These are phyloP conservation scores for Solidago caesia DNA, from an alignment of 129 eudicot genomes.

Conservation along the genomic window DNA sequence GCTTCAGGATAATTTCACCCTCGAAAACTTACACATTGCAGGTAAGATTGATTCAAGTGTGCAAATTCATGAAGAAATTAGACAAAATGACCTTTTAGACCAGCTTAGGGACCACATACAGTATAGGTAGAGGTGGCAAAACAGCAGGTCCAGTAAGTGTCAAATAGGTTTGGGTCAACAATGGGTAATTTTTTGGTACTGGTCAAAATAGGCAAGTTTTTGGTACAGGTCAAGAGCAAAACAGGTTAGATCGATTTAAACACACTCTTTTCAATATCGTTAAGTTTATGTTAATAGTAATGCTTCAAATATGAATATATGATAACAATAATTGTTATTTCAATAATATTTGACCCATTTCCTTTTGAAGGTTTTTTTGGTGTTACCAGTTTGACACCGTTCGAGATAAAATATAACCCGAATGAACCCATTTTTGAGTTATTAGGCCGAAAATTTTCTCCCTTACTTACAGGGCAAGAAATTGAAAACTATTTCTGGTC, in stretches of 20 bases:
- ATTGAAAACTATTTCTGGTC: not conserved
- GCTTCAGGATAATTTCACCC: conserved; percentile 95
- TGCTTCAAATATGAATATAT: not conserved
- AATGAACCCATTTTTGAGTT: not conserved
- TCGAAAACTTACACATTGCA: conserved; percentile 80
- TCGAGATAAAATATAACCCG: not conserved
- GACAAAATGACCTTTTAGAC: not conserved
- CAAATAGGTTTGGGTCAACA: not conserved
- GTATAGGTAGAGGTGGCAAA: not conserved
- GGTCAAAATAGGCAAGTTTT: not conserved
- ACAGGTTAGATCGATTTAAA: not conserved
- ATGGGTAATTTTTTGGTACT: not conserved
- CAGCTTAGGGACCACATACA: not conserved
- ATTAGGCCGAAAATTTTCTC: not conserved
- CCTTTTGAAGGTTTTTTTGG: no score
- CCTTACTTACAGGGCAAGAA: not conserved
- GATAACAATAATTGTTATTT: not conserved
- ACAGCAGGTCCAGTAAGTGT: not conserved
- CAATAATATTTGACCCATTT: no score
- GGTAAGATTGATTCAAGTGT: conserved; percentile 39
- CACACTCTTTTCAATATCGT: not conserved
- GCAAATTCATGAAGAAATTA: not conserved
- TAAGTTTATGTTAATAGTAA: not conserved
- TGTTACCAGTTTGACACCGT: no score
- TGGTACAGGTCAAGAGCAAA: not conserved